These are phyloP conservation scores for Meredithiella fracta DNA, from an alignment of 2,329 filamentous ascomycete species.

Conservation along the genomic window DNA sequence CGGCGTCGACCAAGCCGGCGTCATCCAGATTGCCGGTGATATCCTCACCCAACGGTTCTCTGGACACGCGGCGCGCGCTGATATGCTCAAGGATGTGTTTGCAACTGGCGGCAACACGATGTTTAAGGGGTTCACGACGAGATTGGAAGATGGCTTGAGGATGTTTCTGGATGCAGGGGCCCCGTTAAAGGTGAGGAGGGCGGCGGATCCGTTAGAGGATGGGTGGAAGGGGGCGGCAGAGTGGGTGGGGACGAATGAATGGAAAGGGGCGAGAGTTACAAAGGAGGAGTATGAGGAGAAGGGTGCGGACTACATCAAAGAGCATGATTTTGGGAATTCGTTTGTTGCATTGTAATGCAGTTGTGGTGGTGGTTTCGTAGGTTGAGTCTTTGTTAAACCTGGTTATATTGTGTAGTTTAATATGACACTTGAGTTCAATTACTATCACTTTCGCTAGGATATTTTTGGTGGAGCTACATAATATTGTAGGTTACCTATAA, in stretches of 20 bases:
- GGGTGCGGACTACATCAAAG: conserved; percentile 84
- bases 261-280: conserved; percentile 51
- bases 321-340: conserved; percentile 51
- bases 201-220: conserved; percentile 63
- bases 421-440: not conserved
- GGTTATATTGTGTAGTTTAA: not conserved
- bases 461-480: too few species aligned
- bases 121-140: conserved; percentile 73
- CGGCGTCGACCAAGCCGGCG: conserved; percentile 79
- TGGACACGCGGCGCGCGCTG: conserved; percentile 39
- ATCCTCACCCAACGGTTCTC: conserved; percentile 72
- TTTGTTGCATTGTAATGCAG: conserved; percentile 22
- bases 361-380: not conserved
- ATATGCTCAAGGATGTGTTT: conserved; percentile 74
- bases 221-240: conserved; percentile 84
- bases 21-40: conserved; percentile 81
- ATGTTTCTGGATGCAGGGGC: conserved; percentile 55
- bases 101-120: conserved; percentile 84
- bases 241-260: conserved; percentile 52
- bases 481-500: too few species aligned
- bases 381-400: not conserved
- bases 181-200: conserved; percentile 53
- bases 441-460: not conserved
- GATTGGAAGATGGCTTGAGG: conserved; percentile 55
- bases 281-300: conserved; percentile 81